Evolutionary conservation across 345 rosid genomes (phyloP).

Genomic region (Lepidium africanum): DNA sequence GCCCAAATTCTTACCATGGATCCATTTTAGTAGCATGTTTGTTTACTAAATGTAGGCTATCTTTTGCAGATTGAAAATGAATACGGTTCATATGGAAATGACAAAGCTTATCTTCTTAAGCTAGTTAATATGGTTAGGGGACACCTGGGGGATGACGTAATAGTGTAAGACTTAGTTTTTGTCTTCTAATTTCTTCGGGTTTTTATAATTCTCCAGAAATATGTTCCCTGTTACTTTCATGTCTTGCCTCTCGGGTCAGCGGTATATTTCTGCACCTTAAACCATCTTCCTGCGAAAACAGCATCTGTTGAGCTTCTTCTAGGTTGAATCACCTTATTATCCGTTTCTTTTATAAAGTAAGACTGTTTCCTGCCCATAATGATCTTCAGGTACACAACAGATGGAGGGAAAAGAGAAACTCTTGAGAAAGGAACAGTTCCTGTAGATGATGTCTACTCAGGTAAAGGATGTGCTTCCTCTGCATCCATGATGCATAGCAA

Average conservation of each 20-base stretch:
- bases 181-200: not conserved
- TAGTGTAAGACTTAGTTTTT: conserved; percentile 47
- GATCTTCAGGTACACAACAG: conserved; percentile 73
- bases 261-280: not conserved
- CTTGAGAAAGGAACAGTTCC: conserved; percentile 74
- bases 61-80: conserved; percentile 85
- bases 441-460: conserved; percentile 64
- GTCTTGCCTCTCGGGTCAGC: not conserved
- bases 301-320: not conserved
- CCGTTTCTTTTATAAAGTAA: not conserved
- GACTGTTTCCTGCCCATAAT: not conserved
- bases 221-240: not conserved
- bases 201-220: not conserved
- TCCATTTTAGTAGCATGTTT: not conserved
- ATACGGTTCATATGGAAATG: conserved; percentile 91
- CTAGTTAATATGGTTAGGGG: conserved; percentile 52
- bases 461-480: conserved; percentile 28
- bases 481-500: not conserved
- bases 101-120: conserved; percentile 69
- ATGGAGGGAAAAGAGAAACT: conserved; percentile 70
- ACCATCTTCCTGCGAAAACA: not conserved
- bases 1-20: not conserved
- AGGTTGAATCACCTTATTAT: not conserved
- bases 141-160: conserved; percentile 53
- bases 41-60: not conserved